Base-by-base conservation (phyloP, 2,329 filamentous ascomycete species). In the Aphanoascus verrucosus region DNA sequence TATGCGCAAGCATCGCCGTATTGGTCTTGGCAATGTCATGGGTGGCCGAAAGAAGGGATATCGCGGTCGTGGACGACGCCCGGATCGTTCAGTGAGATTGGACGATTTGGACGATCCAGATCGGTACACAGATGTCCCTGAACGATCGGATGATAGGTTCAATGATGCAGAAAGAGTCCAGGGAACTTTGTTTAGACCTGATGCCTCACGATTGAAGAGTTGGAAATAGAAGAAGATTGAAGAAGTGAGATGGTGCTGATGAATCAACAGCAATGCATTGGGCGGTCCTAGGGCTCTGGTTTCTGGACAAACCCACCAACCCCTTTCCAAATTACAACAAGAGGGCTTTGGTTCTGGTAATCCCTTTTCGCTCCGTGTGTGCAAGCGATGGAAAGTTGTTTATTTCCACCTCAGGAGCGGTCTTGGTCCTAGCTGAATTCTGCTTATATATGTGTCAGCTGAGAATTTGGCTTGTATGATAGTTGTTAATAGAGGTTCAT, bases 1-100 rank as follows among this genome's bases (percentile, higher is more conserved):
- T 11, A 73, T 74, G 69, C 61, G 67, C 11, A 65, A 69, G 50
- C 66, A 67, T 20, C 65, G 72, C 42, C 61, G 56, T 34, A 68
- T 70, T 54, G 67, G 65, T 3, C 47, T 71, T 1, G 67, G 64
- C 5, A 69, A 63, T 44, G 56, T 69, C 54, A 69, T 67, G 65
- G 64, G 64, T 12, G 58, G 65, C 14, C 60, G 64, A 45, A 58
- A 56, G n/a, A 65, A 60, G 49, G 70, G 70, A 2, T 72, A 73
- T 52, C 68, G 65, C 1, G 60, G 62, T 40, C 49, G 52, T 15
- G 55, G 55, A 4, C 35, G 54, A 35, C 28, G 37, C 11, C 49
- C 20, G 45, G 60, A 62, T 32, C 62, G 55, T 3, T 61, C 61
- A 9, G 63, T 66, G 40, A 54, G 59, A 12, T 54, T 69, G 20